These are phyloP conservation scores for Phaeotremella fagi DNA, from an alignment of 768 basidiomycete genomes.

Conservation along the genomic window DNA sequence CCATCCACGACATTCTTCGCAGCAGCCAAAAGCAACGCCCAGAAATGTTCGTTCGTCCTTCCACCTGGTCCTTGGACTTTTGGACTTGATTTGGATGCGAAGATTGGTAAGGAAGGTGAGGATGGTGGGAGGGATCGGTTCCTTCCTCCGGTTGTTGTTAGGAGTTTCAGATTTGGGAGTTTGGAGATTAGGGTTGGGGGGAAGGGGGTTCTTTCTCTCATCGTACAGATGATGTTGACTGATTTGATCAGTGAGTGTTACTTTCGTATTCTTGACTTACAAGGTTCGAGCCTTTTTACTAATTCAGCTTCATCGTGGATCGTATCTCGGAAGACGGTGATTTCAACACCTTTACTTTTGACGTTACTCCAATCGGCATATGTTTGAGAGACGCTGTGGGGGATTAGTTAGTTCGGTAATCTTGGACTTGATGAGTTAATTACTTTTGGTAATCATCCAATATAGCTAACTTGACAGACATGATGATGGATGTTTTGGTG, in stretches of 20 bases:
- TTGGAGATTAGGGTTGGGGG: conserved; percentile 53
- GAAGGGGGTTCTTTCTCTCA: conserved; percentile 66
- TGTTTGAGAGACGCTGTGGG: background rate
- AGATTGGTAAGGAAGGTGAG: background rate
- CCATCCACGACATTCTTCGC: background rate
- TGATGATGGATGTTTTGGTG: no score
- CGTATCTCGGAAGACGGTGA: conserved; percentile 53
- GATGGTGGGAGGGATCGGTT: conserved; percentile 42
- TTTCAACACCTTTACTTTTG: background rate
- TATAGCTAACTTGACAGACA: background rate
- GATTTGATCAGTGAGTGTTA: conserved; percentile 34
- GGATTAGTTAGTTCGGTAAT: background rate
- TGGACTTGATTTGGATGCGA: conserved; percentile 62
- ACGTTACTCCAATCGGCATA: background rate
- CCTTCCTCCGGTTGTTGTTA: conserved; percentile 57
- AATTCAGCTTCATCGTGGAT: conserved; percentile 30
- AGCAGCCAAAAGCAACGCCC: background rate
- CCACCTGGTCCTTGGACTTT: conserved; percentile 78
- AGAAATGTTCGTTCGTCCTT: conserved; percentile 47
- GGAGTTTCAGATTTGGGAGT: conserved; percentile 59
- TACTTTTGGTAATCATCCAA: background rate
- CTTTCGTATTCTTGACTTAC: background rate
- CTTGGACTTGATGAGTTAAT: no score
- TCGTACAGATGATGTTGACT: conserved; percentile 59
- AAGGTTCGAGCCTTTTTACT: background rate